Percentiles rank a stretch among this genome's conserved stretches.
phyloP scores from a whole-genome alignment of 2,329 filamentous ascomycete species.

The Neopestalotiopsis sp. region DNA sequence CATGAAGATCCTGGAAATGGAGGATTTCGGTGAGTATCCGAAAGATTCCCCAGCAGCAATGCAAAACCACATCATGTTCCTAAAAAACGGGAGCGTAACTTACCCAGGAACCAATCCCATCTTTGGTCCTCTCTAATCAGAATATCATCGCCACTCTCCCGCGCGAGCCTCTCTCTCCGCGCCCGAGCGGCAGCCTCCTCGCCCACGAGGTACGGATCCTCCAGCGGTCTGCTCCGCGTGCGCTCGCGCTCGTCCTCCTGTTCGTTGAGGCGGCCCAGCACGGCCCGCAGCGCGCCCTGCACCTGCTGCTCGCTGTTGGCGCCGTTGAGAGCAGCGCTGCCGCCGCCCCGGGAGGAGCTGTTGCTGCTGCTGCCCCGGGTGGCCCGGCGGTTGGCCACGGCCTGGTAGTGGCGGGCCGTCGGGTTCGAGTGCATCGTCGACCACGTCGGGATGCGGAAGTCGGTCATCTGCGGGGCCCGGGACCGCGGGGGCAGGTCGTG shows the following conservation, averaged over 20 bases:
- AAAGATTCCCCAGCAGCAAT: not conserved
- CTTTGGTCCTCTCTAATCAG: constrained; percentile 61
- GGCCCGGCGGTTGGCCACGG: constrained; percentile 64
- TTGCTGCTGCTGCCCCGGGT: constrained; percentile 37
- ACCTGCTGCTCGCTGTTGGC: constrained; percentile 18
- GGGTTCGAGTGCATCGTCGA: constrained; percentile 55
- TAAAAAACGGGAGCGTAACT: constrained; percentile 30
- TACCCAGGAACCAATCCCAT: constrained; percentile 67
- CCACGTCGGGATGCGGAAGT: constrained; percentile 65
- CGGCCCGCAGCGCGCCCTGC: constrained; percentile 32
- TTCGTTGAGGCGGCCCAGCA: constrained; percentile 28
- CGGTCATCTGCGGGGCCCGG: constrained; percentile 49
- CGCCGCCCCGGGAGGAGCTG: constrained; percentile 41
- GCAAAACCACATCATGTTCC: not conserved
- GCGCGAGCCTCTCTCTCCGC: constrained; percentile 59
- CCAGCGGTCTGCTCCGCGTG: constrained; percentile 54
- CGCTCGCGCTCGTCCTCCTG: constrained; percentile 19
- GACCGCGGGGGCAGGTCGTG: constrained; percentile 43
- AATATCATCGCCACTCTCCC: constrained; percentile 59
- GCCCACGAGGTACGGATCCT: constrained; percentile 72
- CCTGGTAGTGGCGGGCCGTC: constrained; percentile 64
- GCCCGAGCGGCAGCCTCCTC: constrained; percentile 66
- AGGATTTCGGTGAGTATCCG: too few relatives aligned
- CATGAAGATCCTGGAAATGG: too few relatives aligned
- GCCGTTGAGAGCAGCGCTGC: constrained; percentile 23